phyloP scores from a whole-genome alignment of 495 filamentous ascomycete genomes.

The Darksidea phi region DNA sequence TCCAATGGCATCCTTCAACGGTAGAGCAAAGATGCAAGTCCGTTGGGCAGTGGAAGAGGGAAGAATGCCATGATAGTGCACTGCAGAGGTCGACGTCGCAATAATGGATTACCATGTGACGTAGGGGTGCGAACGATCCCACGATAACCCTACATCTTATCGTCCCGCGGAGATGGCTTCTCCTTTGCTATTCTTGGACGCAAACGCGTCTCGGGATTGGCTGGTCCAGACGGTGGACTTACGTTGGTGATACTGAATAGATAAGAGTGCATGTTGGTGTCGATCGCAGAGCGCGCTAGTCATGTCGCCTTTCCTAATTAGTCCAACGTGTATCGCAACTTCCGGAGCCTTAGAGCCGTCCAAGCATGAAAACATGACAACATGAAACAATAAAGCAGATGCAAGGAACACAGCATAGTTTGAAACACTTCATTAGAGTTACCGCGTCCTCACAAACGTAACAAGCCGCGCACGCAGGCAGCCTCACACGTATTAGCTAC shows the following conservation, averaged over 20 bases:
- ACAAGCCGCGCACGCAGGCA: not conserved
- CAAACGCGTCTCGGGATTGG: too few species aligned
- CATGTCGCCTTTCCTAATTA: too few species aligned
- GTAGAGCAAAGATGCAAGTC: not conserved
- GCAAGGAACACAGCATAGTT: not conserved
- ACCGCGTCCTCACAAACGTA: constrained; percentile 4
- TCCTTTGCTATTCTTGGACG: too few species aligned
- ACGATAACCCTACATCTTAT: not conserved
- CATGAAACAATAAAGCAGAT: not conserved
- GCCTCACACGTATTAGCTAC: constrained; percentile 21
- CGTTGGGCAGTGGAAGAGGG: not conserved
- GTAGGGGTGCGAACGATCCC: not conserved
- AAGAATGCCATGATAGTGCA: not conserved
- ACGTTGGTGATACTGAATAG: too few species aligned
- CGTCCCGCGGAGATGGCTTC: not conserved
- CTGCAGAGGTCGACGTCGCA: not conserved
- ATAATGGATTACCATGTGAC: not conserved
- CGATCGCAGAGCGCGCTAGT: too few species aligned
- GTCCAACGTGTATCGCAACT: too few species aligned
- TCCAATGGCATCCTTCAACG: constrained; percentile 16
- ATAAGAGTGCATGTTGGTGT: too few species aligned
- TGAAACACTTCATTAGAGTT: constrained; percentile 21
- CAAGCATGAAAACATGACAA: not conserved
- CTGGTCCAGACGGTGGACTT: too few species aligned
- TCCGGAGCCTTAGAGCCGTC: too few species aligned